Evolutionary conservation across 768 basidiomycete species (phyloP), one percentile per base, ranked within the genome.

Genomic region (Russula sp.): DNA sequence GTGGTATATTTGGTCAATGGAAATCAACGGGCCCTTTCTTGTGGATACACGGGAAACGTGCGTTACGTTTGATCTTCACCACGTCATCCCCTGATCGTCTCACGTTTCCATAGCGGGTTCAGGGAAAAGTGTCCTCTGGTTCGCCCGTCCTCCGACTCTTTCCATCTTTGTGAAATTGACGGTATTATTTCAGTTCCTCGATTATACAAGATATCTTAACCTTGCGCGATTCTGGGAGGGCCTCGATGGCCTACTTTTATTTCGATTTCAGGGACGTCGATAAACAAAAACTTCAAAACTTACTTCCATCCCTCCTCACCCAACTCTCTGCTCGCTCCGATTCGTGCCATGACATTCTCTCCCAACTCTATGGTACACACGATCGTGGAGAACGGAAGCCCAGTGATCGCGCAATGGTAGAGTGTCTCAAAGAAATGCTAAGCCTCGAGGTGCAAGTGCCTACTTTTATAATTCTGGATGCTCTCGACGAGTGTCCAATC

Each of bases 41-140:
- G 38, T 57, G 56, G 40, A 2, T 57, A 20, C 26, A 57, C 2
- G 56, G 56, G n/a, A 57, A 57, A 26, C 56, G 56, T 57, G 28
- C 18, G 38, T 44, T n/a, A 16, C 20, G 3, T 24, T 56, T 4
- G 16, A 1, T 3, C 13, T 7, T 24, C 22, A 42, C 26, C 26
- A 26, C 1, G 14, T 26, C 22, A 5, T 22, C 36, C 7, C 36
- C 7, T 55, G 16, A 24, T 38, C 18, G 10, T 42, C 30, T 38
- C 28, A 18, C 8, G 36, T 36, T 51, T 28, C 18, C 10, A 18
- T 28, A 51, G 50, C 44, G 9, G 44, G 44, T 4, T 46, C 44
- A 10, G 44, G 44, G 20, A 46, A 46, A n/a, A 46, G 44, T 18
- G n/a, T 46, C 8, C 44, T 46, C 1, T 46, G 44, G 44, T 46